Base-by-base conservation (phyloP, 2,329 filamentous ascomycete genomes). In the Exophiala lecanii-corni region DNA sequence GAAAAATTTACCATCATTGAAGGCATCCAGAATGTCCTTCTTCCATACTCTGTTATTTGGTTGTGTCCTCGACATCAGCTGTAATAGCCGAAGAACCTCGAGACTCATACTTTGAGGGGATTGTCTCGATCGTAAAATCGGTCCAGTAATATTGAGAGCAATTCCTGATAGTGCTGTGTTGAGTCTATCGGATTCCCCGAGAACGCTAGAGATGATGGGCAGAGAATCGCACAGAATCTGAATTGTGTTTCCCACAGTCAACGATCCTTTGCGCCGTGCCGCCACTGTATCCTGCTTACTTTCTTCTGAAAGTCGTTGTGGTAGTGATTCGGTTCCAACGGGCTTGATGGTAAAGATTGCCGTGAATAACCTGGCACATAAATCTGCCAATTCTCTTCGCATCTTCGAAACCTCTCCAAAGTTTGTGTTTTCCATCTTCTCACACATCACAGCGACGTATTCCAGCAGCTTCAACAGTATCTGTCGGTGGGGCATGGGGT, bases 341-440 rank as follows among this genome's bases (percentile, higher is more conserved):
- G 89, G 88, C 30, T 87, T 80, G 6, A 88, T 94, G 0, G 92
- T 95, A 61, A 97, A 96, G 2, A 94, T 84, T n/a, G 91, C 92
- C 3, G 89, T 86, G 10, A 98, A 74, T 1, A 98, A 76, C 12
- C 89, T 78, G 9, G 92, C 73, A 60, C 97, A 94, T 1, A 96
- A 75, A 57, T 98, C 92, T 17, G 86, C 86, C 13, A 97, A 71
- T 47, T 97, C 91, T 60, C 85, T 79, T 49, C 89, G 80, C 88
- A 96, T 95, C 63, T 84, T 89, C 39, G 82, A 78, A 66, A 96
- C 87, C 67, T 97, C 91, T 23, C 91, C 91, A 65, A 96, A 97
- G 57, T 89, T 96, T 9, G 91, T 98, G 56, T 98, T 96, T 62
- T 96, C 89, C 37, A 97, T 85, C 70, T 98, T 98, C 61, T 92